Base-by-base conservation (phyloP, 805 yeast species). In the Yarrowia sp. region DNA sequence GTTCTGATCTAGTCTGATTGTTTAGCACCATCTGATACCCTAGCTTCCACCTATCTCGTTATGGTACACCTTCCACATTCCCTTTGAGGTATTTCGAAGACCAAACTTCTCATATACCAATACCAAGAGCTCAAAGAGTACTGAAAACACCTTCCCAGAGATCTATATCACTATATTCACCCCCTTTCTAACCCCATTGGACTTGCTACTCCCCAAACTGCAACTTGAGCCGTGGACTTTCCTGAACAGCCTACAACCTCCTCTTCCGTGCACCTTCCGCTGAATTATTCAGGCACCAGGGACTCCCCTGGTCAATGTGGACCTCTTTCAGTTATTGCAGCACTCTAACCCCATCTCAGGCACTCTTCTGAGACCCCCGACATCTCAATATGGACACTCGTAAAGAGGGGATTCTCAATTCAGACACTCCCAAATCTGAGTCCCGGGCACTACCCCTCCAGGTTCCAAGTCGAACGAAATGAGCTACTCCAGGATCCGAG, bases 231-330 rank as follows among this genome's bases (percentile, higher is more conserved):
- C 9, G n/a, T 46, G n/a, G 12, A 26, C 52, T n/a, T 48, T 48
- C 52, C 52, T 14, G 5, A 14, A 14, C 5, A 16, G 14, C 36
- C 36, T 48, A n/a, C 2, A 14, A 12, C 14, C 16, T 48, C 52
- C 16, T 10, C 16, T 12, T 7, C 14, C 3, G 8, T 26, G 16
- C 16, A 48, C 52, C 36, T 48, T 26, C 52, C 36, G 35, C 16
- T 1, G 50, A 26, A 7, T 15, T 3, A 26, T 26, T 48, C 52
- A 48, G 52, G 52, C 36, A 48, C 52, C 52, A 48, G 52, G 52
- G 16, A 15, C 52, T 32, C 52, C 19, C 50, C 35, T 46, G 50
- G 48, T 5, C 26, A 45, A n/a, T 7, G 22, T 11, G 40, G 40
- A 38, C 40, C 10, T 38, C 3, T 46, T 12, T 19, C n/a, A 46